Evolutionary conservation across 2,329 filamentous ascomycete species (phyloP).

Genomic region (Claviceps citrina): DNA sequence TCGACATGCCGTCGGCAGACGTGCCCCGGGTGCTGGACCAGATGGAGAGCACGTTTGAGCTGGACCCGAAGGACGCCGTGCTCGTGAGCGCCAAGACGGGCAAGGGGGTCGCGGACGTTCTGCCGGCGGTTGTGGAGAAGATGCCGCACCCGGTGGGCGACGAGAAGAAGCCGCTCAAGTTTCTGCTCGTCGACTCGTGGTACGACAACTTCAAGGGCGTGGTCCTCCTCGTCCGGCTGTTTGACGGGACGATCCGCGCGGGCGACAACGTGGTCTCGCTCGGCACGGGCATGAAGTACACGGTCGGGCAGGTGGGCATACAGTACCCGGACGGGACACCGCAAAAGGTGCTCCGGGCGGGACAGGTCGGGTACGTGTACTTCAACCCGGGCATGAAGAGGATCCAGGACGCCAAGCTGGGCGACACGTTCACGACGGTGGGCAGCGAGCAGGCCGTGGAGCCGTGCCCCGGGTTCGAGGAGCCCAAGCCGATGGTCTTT

Average conservation of each 20-base stretch:
- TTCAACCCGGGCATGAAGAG: slow-evolving; percentile 98
- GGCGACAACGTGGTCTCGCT: slow-evolving; percentile 81
- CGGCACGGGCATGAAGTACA: slow-evolving; percentile 78
- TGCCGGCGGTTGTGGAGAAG: slow-evolving; percentile 72
- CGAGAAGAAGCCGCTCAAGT: slow-evolving; percentile 53
- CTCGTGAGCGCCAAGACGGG: slow-evolving; percentile 87
- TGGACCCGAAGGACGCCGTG: slow-evolving; percentile 57
- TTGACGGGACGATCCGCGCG: slow-evolving; percentile 69
- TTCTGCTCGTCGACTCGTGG: slow-evolving; percentile 94
- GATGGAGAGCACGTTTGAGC: slow-evolving; percentile 72
- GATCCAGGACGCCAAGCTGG: slow-evolving; percentile 88
- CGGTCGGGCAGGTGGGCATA: slow-evolving; percentile 89
- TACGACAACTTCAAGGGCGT: slow-evolving; percentile 95
- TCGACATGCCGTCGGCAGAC: slow-evolving; percentile 82
- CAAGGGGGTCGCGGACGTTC: slow-evolving; percentile 64
- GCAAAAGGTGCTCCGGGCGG: slow-evolving; percentile 65
- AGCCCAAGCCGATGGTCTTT: slow-evolving; percentile 97
- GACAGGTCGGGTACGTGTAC: slow-evolving; percentile 89
- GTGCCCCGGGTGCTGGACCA: slow-evolving; percentile 74
- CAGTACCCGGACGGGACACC: slow-evolving; percentile 82
- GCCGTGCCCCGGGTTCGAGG: slow-evolving; percentile 81
- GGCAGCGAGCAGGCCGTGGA: slow-evolving; percentile 63
- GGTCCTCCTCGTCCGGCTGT: slow-evolving; percentile 76
- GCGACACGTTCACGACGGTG: slow-evolving; percentile 81
- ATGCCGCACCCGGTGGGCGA: slow-evolving; percentile 72